Percentiles rank a stretch among this genome's conserved stretches.
Conservation (phyloP, 2,329 filamentous ascomycete genomes). For the Beauveria bassiana region DNA sequence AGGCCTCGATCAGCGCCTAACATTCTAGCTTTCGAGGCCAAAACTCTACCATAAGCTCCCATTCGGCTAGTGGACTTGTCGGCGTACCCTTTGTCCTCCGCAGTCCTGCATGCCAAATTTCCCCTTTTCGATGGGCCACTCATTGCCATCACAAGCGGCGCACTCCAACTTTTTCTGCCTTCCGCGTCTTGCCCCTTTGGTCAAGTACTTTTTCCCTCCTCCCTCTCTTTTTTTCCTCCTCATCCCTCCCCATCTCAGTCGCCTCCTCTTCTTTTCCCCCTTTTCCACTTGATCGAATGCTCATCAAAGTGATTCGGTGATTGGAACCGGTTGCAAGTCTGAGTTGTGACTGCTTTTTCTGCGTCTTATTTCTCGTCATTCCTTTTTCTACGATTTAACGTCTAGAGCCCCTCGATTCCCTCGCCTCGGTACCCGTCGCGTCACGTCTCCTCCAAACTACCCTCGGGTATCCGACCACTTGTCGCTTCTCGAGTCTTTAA, state of each 20-base stretch:
- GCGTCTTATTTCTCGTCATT: slow-evolving; percentile 27
- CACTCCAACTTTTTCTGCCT: not conserved
- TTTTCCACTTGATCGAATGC: not conserved
- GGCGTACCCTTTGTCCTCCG: not conserved
- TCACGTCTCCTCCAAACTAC: not conserved
- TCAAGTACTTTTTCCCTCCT: slow-evolving; percentile 6
- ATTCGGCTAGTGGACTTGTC: not conserved
- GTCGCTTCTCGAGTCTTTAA: not conserved
- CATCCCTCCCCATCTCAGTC: slow-evolving; percentile 16
- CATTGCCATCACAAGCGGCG: slow-evolving; percentile 1
- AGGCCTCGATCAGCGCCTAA: not conserved
- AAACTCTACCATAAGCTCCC: not conserved
- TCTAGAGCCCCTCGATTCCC: slow-evolving; percentile 2
- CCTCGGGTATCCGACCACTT: not conserved
- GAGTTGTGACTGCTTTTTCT: not conserved
- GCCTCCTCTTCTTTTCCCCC: slow-evolving; percentile 1
- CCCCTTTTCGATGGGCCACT: slow-evolving; percentile 25
- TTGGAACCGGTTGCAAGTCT: not conserved
- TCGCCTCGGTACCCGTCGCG: slow-evolving; percentile 3
- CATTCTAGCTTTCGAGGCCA: too few relatives aligned
- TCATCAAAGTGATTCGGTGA: not conserved
- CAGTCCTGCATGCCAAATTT: slow-evolving; percentile 23
- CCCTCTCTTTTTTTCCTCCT: slow-evolving; percentile 20
- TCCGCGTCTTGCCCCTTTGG: slow-evolving; percentile 12
- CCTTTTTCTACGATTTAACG: slow-evolving; percentile 19